A percentile compares a stretch with the other conserved stretches of the same genome.
These are phyloP conservation scores for Pyrenula aspistea DNA, from an alignment of 495 filamentous ascomycete species.

Conservation along the genomic window DNA sequence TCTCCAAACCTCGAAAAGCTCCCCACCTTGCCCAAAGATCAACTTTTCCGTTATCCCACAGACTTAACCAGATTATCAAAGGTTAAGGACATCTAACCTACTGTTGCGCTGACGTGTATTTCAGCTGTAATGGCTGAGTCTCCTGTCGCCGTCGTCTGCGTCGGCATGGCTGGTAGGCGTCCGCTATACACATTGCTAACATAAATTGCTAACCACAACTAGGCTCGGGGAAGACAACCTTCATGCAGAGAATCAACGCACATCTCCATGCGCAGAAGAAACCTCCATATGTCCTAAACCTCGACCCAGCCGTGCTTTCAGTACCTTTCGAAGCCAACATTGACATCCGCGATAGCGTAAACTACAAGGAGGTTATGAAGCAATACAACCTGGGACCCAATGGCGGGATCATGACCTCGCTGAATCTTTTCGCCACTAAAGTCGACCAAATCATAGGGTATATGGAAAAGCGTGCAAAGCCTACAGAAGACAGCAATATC, in stretches of 20 bases:
- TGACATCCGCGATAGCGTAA: constrained; percentile 96
- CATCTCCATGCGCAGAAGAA: constrained; percentile 65
- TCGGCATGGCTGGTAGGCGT: constrained; percentile 77
- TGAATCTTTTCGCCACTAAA: constrained; percentile 96
- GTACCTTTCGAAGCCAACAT: constrained; percentile 99
- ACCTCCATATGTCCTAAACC: constrained; percentile 88
- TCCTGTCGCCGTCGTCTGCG: constrained; percentile 75
- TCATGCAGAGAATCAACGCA: constrained; percentile 94
- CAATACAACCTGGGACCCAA: constrained; percentile 97
- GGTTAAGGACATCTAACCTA: too few relatives aligned
- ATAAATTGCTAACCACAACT: not conserved
- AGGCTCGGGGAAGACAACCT: constrained; percentile 96
- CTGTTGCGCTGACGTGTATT: too few relatives aligned
- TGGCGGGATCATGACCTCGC: constrained; percentile 89
- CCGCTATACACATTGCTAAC: not conserved
- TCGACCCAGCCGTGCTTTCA: constrained; percentile 86
- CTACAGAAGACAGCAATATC: constrained; percentile 43
- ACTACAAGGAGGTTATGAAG: constrained; percentile 99
- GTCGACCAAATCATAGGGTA: constrained; percentile 86
- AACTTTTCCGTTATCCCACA: too few relatives aligned
- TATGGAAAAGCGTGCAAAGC: constrained; percentile 71
- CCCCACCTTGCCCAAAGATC: not conserved
- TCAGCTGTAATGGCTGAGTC: constrained; percentile 30
- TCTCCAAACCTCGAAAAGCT: not conserved
- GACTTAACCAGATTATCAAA: too few relatives aligned